Percentiles rank a stretch among this genome's conserved stretches.
Conservation (phyloP, 768 basidiomycete genomes). For the Panus rudis region DNA sequence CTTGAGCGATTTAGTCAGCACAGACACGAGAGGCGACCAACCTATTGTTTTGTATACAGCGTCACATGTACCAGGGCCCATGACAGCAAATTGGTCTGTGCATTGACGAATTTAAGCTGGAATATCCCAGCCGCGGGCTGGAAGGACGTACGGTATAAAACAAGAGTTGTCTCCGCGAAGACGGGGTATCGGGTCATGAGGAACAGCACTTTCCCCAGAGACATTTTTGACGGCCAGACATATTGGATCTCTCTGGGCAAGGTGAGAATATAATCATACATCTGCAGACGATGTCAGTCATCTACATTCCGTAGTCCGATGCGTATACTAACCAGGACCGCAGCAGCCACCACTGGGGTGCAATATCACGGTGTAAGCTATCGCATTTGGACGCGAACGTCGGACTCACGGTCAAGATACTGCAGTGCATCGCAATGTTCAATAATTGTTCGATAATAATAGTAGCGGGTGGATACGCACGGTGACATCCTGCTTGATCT, state of each 20-base stretch:
- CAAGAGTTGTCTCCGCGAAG: background rate
- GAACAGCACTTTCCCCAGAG: background rate
- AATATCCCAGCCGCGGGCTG: background rate
- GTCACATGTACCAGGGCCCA: background rate
- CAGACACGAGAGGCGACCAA: background rate
- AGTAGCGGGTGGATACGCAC: background rate
- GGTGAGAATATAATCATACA: constrained; percentile 2
- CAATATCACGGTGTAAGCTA: no score
- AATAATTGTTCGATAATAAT: no score
- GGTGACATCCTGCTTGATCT: background rate
- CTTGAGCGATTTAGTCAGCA: background rate
- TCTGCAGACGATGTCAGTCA: background rate
- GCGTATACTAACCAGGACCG: background rate
- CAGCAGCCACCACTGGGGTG: constrained; percentile 1
- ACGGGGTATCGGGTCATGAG: constrained; percentile 4
- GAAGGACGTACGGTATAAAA: constrained; percentile 3
- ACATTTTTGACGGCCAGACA: background rate
- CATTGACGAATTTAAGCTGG: background rate
- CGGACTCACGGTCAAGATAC: background rate
- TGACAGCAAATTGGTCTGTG: constrained; percentile 1
- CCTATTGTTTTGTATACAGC: background rate
- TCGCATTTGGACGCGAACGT: no score
- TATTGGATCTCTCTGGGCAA: background rate
- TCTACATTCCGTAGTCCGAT: background rate
- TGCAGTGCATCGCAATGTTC: no score